phyloP scores from a whole-genome alignment of 2,329 filamentous ascomycete genomes.

The Didymella segeticola region DNA sequence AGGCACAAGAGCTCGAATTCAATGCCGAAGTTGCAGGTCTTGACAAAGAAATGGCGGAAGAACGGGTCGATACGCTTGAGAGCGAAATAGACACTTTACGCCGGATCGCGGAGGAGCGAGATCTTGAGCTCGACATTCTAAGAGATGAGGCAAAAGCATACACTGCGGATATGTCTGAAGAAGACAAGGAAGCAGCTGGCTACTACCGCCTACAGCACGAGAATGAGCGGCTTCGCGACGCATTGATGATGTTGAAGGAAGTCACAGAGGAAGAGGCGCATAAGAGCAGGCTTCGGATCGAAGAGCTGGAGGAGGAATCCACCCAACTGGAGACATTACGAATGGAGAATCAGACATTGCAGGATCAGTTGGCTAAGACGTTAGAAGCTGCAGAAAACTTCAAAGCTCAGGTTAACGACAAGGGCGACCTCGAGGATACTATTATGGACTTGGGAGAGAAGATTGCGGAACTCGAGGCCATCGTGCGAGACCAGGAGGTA shows the following conservation, averaged over 20 bases:
- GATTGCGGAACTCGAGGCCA: conserved; percentile 82
- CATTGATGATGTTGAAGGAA: conserved; percentile 82
- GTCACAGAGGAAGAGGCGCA: conserved; percentile 84
- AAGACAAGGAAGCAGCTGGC: conserved; percentile 83
- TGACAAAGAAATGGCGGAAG: conserved; percentile 96
- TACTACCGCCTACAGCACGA: conserved; percentile 92
- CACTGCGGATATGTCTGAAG: conserved; percentile 81
- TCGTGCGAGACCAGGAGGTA: conserved; percentile 81
- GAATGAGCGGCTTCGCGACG: conserved; percentile 86
- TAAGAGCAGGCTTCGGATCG: conserved; percentile 66
- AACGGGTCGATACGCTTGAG: conserved; percentile 82
- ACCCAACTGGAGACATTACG: conserved; percentile 46
- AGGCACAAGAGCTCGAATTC: conserved; percentile 84
- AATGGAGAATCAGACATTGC: conserved; percentile 71
- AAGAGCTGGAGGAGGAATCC: conserved; percentile 47
- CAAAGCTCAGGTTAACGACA: conserved; percentile 87
- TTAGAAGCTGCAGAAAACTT: conserved; percentile 84
- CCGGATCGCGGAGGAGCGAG: conserved; percentile 79
- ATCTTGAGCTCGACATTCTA: conserved; percentile 86
- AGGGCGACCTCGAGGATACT: conserved; percentile 88
- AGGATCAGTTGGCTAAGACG: conserved; percentile 74
- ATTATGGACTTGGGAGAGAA: conserved; percentile 90
- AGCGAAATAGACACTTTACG: conserved; percentile 80
- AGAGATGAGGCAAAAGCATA: conserved; percentile 87
- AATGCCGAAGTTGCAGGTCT: conserved; percentile 85